A percentile compares a stretch with the other conserved stretches of the same genome.
These are phyloP conservation scores for Sclerotinia minor DNA, from an alignment of 2,329 filamentous ascomycete species.

Conservation along the genomic window DNA sequence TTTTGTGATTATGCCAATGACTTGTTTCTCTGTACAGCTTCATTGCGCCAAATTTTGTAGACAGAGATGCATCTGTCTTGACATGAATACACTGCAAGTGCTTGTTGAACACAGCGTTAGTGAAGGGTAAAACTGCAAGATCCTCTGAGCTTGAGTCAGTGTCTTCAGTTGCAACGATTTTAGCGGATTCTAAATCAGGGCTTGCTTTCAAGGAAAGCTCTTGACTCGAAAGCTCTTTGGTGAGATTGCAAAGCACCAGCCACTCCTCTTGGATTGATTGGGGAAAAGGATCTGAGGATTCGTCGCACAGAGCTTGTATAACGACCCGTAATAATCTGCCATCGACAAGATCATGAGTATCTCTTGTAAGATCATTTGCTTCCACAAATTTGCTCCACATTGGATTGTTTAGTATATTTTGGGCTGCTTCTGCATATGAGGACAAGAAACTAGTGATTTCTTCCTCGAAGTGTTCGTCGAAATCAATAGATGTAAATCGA, in stretches of 20 bases:
- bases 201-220: constrained; percentile 40
- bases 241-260: constrained; percentile 34
- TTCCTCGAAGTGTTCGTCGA: constrained; percentile 40
- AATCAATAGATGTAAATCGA: constrained; percentile 41
- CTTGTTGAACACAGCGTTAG: constrained; percentile 48
- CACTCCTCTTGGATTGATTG: constrained; percentile 34
- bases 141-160: constrained; percentile 26
- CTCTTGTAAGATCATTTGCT: constrained; percentile 41
- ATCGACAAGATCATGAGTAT: constrained; percentile 57
- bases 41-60: constrained; percentile 33
- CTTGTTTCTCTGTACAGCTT: constrained; percentile 51
- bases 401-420: constrained; percentile 43
- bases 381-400: constrained; percentile 35
- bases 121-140: constrained; percentile 48
- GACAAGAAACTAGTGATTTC: constrained; percentile 45
- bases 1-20: constrained; percentile 65
- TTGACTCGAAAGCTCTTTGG: constrained; percentile 40
- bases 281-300: constrained; percentile 30
- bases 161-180: constrained; percentile 28
- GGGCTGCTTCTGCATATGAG: constrained; percentile 42
- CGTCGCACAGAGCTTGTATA: constrained; percentile 37
- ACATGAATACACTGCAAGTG: constrained; percentile 49
- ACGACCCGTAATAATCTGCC: constrained; percentile 47
- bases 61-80: constrained; percentile 39
- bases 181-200: constrained; percentile 28